Base-by-base conservation (phyloP, 129 eudicot genomes). In the Pulicaria dysenterica region DNA sequence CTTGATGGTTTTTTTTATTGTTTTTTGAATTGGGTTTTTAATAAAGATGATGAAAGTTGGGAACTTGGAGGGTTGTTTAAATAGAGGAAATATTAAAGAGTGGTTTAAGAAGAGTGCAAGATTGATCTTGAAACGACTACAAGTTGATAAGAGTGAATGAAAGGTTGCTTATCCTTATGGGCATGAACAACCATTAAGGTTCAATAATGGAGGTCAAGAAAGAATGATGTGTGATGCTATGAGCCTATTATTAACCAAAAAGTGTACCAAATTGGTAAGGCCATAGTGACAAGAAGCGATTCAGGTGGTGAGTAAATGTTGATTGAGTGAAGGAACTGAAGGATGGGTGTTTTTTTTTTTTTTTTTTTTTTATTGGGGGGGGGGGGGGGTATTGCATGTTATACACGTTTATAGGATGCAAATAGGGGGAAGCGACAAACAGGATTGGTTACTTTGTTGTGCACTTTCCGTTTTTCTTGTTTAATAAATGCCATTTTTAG, bases 101-200 rank as follows among this genome's bases (percentile, higher is more conserved):
- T 38, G 77, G 54, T 73, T 67, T 41, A 7, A 9, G 69, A 72
- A 64, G 73, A 53, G 73, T 78, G 51, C 69, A 72, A 57, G 83
- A 51, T 39, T 70, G 66, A 70, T 60, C 41, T 72, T 59, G 78
- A 79, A 65, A 72, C 54, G 61, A 41, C 45, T 45, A 48, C 63
- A 71, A 64, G 67, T 71, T 78, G 72, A 77, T 10, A 11, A 54
- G 53, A 58, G 49, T 44, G 49, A 24, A 75, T 36, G 58, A 42
- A 66, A 60, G 62, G 83, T 79, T 79, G 24, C 83, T 73, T 80
- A 68, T 58, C 46, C 83, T 73, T 80, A 68, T 58, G 76, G 79
- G 65, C 67, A 73, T 73, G 74, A 79, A 79, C 70, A 64, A 73
- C 72, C 56, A 69, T 70, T 38, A 47, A 47, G 55, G 63, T 39